Evolutionary conservation across 805 yeast genomes (phyloP), one percentile per base, ranked within the genome.

Genomic region (Lipomyces orientalis): DNA sequence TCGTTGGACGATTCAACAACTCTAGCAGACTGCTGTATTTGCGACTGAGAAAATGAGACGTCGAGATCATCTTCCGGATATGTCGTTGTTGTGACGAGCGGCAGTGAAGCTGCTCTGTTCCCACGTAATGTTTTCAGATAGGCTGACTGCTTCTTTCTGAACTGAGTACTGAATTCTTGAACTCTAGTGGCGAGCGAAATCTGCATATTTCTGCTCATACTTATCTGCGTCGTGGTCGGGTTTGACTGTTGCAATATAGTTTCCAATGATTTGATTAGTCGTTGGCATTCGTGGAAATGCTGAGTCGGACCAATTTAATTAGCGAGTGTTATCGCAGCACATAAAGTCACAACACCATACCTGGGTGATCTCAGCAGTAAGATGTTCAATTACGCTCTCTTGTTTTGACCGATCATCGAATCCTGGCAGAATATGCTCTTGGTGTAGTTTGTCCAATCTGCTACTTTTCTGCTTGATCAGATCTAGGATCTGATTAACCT

Each of bases 131-230:
- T 90, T 76, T 91, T 90, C 75, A 95, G 88, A 75, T 95, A 95
- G 71, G 90, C 88, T 75, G 94, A 91, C 77, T 95, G 99, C 73
- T 95, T 80, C 75, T 91, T 90, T 62, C 98, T 81, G 79, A 93
- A 95, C 61, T 83, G 85, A 22, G 93, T 85, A 54, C 96, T 89
- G 57, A 86, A 81, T 54, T 87, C 88, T 77, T 95, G 99, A 29
- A 95, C 88, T 76, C 89, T 88, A 57, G 89, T 82, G 1, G 99
- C 99, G 77, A 93, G 87, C 58, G 87, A 88, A 73, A 91, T 90
- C 77, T 91, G 90, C 80, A 91, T 86, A 78, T 94, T 95, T 60
- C 87, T 88, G 64, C 92, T 81, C 82, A 94, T 88, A 61, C 83
- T 80, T 35, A 87, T 75, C 72, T 91, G 94, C 4, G 82, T 81